Conservation (phyloP, 2,329 filamentous ascomycete species). For the Aspergillus sp. region DNA sequence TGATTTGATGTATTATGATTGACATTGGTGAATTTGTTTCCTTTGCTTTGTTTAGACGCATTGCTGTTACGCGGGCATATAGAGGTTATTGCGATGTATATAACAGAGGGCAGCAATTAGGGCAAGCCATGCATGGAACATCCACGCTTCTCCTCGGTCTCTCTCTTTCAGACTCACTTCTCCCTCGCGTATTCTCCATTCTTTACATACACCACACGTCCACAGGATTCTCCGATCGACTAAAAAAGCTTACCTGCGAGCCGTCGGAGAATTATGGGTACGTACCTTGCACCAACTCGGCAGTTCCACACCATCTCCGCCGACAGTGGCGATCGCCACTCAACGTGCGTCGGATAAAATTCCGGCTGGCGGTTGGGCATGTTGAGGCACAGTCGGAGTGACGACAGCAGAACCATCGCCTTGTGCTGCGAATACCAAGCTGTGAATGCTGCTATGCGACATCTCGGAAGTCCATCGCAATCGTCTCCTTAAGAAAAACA, state of each 20-base stretch:
- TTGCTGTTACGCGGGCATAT: background rate
- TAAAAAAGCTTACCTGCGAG: background rate
- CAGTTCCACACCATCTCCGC: background rate
- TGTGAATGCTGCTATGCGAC: too few relatives aligned
- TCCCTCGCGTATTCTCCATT: background rate
- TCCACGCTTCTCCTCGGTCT: background rate
- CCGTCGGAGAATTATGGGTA: background rate
- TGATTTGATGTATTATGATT: conserved; percentile 10
- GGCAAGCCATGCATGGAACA: background rate
- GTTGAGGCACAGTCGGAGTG: too few relatives aligned
- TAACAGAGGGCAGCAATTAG: background rate
- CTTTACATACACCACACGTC: background rate
- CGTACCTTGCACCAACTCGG: background rate
- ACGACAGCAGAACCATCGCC: too few relatives aligned
- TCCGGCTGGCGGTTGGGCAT: conserved; percentile 5
- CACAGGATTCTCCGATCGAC: background rate
- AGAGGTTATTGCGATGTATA: background rate
- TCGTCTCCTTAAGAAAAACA: too few relatives aligned
- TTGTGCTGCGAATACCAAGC: too few relatives aligned
- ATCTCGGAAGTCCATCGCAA: too few relatives aligned
- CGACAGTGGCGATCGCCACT: background rate
- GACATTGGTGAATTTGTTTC: conserved; percentile 8
- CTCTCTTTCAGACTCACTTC: background rate
- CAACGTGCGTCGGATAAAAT: conserved; percentile 12
- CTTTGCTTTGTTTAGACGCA: background rate